Evolutionary conservation across 1,139 yeast species (phyloP).

Genomic region (Tardiomyces blankii): DNA sequence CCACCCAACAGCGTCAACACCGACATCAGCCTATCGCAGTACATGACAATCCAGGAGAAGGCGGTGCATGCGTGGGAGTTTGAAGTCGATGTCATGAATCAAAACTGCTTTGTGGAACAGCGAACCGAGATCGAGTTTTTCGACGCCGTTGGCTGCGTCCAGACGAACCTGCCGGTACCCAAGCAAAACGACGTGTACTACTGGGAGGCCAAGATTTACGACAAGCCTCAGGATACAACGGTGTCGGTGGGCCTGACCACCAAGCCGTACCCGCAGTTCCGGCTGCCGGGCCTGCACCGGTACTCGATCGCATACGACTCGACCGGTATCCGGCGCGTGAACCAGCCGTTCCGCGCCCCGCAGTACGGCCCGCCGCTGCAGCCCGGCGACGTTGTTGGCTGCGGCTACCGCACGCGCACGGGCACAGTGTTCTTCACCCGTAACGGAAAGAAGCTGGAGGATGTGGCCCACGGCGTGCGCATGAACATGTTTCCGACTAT

Average conservation of each 20-base stretch:
- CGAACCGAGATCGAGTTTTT: conserved; percentile 71
- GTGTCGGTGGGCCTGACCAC: conserved; percentile 73
- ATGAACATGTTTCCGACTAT: conserved; percentile 79
- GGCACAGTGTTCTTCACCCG: conserved; percentile 86
- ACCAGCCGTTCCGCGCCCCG: conserved; percentile 68
- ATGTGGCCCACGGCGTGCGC: conserved; percentile 68
- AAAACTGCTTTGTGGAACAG: conserved; percentile 51
- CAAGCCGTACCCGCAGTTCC: conserved; percentile 80
- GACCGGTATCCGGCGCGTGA: conserved; percentile 69
- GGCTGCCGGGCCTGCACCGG: conserved; percentile 76
- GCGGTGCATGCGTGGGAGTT: conserved; percentile 94
- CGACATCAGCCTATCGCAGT: conserved; percentile 34
- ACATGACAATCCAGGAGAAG: conserved; percentile 69
- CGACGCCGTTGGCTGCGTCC: conserved; percentile 58
- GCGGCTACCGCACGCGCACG: conserved; percentile 70
- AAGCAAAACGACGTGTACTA: conserved; percentile 79
- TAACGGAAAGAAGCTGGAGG: conserved; percentile 80
- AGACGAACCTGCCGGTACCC: conserved; percentile 83
- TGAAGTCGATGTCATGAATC: conserved; percentile 50
- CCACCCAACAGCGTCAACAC: conserved; percentile 33
- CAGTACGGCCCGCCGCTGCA: conserved; percentile 62
- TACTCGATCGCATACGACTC: conserved; percentile 85
- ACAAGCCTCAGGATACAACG: conserved; percentile 41
- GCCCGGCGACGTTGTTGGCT: conserved; percentile 87
- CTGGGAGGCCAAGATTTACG: conserved; percentile 72